These are phyloP conservation scores for Multifurca ochricompacta DNA, from an alignment of 768 basidiomycete genomes.

Conservation along the genomic window DNA sequence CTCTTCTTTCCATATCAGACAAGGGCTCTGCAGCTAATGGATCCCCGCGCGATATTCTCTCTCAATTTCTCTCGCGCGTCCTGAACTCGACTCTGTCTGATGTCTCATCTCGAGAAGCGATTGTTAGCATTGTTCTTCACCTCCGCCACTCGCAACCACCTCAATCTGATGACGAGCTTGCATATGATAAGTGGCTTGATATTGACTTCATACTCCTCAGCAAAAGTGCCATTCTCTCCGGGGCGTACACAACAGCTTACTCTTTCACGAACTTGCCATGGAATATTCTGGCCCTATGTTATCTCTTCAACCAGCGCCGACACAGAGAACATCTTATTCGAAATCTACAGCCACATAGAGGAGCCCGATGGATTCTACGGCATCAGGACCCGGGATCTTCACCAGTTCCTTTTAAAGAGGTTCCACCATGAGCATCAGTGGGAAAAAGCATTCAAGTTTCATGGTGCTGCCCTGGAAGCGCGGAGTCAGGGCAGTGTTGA, in stretches of 20 bases:
- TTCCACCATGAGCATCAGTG: conserved; percentile 92
- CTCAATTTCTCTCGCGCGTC: conserved; percentile 48
- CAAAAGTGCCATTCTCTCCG: conserved; percentile 63
- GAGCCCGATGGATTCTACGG: conserved; percentile 99
- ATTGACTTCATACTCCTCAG: conserved; percentile 69
- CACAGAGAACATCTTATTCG: conserved; percentile 71
- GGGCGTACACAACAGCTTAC: conserved; percentile 84
- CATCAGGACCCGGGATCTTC: conserved; percentile 71
- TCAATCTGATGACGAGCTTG: conserved; percentile 33
- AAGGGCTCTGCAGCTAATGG: conserved; percentile 20
- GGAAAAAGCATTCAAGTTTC: conserved; percentile 84
- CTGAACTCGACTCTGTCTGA: conserved; percentile 36
- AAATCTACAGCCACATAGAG: conserved; percentile 91
- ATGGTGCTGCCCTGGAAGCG: conserved; percentile 78
- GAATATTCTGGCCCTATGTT: conserved; percentile 35
- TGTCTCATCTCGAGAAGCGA: conserved; percentile 40
- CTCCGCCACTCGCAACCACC: conserved; percentile 58
- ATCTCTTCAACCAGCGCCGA: conserved; percentile 26
- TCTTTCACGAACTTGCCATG: conserved; percentile 77
- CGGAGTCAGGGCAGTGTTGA: conserved; percentile 36
- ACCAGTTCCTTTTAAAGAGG: conserved; percentile 70
- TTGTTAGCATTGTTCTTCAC: conserved; percentile 74
- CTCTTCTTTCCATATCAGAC: conserved; percentile 36
- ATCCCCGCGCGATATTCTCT: conserved; percentile 31
- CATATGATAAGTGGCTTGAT: conserved; percentile 74